Evolutionary conservation across 371 early-diverging fungal genomes (phyloP).

Genomic region (Mortierella polycephala): DNA sequence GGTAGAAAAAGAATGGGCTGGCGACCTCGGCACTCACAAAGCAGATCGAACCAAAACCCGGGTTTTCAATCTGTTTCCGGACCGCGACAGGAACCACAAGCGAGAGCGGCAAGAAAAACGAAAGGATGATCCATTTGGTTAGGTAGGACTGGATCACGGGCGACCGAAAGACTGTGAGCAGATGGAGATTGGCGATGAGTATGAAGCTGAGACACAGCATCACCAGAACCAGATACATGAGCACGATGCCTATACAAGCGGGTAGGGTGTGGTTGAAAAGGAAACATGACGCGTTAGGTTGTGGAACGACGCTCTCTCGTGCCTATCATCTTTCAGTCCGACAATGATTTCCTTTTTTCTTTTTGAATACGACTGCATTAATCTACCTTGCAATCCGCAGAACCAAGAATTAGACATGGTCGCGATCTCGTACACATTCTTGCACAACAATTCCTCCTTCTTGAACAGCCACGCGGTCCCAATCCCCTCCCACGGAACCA

Average conservation of each 20-base stretch:
- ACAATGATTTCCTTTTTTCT: neutral
- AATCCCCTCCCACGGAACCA: constrained; percentile 34
- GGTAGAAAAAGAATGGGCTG: constrained; percentile 37
- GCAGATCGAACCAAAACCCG: constrained; percentile 42
- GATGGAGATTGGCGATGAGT: constrained; percentile 43
- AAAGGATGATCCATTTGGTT: constrained; percentile 25
- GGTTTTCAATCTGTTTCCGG: constrained; percentile 27
- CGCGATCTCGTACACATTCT: constrained; percentile 26
- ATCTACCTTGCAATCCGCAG: constrained; percentile 50
- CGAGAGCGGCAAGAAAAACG: constrained; percentile 36
- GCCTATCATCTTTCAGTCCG: neutral
- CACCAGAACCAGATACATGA: constrained; percentile 27
- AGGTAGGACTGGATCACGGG: constrained; percentile 20
- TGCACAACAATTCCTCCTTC: constrained; percentile 28
- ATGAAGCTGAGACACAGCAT: constrained; percentile 22
- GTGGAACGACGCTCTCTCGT: neutral
- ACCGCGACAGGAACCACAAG: constrained; percentile 29
- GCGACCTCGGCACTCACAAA: constrained; percentile 35
- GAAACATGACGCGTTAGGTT: neutral
- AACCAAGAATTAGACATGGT: constrained; percentile 46
- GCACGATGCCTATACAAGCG: constrained; percentile 12
- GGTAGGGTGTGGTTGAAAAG: neutral
- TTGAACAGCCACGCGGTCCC: constrained; percentile 34
- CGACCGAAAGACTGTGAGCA: constrained; percentile 33
- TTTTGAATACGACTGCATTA: neutral